Percentiles rank a stretch among this genome's conserved stretches.
phyloP scores from a whole-genome alignment of 495 filamentous ascomycete genomes.

The Neurospora discreta region DNA sequence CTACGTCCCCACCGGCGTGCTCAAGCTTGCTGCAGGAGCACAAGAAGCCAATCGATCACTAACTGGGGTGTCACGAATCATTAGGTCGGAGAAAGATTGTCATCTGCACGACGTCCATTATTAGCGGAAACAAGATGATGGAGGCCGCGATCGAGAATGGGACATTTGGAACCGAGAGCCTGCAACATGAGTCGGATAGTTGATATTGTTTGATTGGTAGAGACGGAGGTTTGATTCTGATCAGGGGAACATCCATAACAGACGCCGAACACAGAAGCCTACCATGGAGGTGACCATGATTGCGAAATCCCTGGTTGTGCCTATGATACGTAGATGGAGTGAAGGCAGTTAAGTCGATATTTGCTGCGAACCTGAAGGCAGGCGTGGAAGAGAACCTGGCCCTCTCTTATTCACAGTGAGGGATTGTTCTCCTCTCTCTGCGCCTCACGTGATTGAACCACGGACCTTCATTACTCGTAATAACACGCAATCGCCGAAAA shows the following conservation, averaged over 20 bases:
- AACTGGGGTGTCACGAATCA: conserved; percentile 2
- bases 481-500: not conserved
- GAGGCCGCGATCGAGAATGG: conserved; percentile 70
- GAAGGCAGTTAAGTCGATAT: not conserved
- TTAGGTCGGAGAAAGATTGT: conserved; percentile 64
- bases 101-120: conserved; percentile 83
- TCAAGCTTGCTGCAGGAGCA: not conserved
- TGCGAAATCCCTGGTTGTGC: not conserved
- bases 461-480: not conserved
- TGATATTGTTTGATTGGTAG: not conserved
- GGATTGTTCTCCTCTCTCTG: not conserved
- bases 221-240: not conserved
- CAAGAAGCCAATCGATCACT: conserved; percentile 1
- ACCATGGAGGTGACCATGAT: not conserved
- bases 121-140: conserved; percentile 86
- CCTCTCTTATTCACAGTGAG: conserved; percentile 1
- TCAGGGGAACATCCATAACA: not conserved
- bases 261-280: not conserved
- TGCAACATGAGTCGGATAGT: not conserved
- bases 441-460: conserved; percentile 7
- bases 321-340: not conserved
- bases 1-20: not conserved
- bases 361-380: conserved; percentile 9
- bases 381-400: not conserved
- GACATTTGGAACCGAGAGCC: conserved; percentile 43